phyloP scores from a whole-genome alignment of 2,329 filamentous ascomycete species.

The Exutisphaerella laricina region DNA sequence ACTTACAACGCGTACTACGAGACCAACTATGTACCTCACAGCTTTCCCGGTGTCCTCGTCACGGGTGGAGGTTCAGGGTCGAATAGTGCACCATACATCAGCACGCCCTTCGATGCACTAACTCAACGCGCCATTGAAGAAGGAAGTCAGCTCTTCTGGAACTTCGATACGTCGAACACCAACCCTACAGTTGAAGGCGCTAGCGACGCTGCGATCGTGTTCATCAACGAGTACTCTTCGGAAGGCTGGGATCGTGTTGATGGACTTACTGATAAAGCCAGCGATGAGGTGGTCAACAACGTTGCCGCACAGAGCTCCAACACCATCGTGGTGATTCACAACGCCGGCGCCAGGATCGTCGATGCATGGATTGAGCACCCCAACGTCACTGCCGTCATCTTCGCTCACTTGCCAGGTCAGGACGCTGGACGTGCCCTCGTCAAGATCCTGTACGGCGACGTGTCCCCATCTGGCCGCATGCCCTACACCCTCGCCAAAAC shows the following conservation, averaged over 20 bases:
- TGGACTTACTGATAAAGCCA: background rate
- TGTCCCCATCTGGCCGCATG: conserved; percentile 25
- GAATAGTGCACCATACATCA: conserved; percentile 17
- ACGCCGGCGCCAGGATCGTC: conserved; percentile 31
- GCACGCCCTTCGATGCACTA: conserved; percentile 15
- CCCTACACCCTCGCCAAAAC: conserved; percentile 28
- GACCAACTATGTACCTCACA: background rate
- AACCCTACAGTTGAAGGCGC: conserved; percentile 19
- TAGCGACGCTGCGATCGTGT: conserved; percentile 26
- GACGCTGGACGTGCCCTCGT: conserved; percentile 23
- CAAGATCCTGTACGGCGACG: conserved; percentile 25
- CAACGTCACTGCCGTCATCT: conserved; percentile 28
- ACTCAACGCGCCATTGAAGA: conserved; percentile 12
- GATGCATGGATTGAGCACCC: conserved; percentile 26
- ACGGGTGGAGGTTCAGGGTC: conserved; percentile 24
- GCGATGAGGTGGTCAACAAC: background rate
- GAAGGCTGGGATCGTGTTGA: conserved; percentile 16
- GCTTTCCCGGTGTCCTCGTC: conserved; percentile 3
- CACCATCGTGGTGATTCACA: conserved; percentile 47
- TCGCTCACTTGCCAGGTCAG: conserved; percentile 27
- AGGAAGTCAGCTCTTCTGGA: conserved; percentile 9
- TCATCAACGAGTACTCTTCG: conserved; percentile 25
- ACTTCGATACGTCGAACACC: conserved; percentile 2
- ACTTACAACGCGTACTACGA: background rate
- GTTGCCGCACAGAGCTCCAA: conserved; percentile 41